Evolutionary conservation across 805 yeast genomes (phyloP).

Genomic region (Millerozyma miso): DNA sequence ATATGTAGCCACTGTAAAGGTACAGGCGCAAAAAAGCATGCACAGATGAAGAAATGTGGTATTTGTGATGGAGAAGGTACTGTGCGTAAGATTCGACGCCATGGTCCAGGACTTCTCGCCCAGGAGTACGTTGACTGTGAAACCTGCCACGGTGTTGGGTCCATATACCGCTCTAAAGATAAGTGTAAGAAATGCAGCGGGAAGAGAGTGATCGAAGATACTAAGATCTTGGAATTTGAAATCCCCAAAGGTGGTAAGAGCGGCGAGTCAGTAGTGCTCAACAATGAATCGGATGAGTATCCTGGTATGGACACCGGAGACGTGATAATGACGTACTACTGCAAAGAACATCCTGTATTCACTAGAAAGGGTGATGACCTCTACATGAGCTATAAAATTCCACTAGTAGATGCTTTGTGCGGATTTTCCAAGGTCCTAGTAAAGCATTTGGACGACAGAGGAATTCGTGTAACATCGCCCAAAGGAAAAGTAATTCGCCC

Average conservation of each 20-base stretch:
- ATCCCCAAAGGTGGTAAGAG: slow-evolving; percentile 67
- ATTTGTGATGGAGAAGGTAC: slow-evolving; percentile 72
- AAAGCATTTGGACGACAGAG: slow-evolving; percentile 77
- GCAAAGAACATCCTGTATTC: slow-evolving; percentile 47
- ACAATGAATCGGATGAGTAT: slow-evolving; percentile 73
- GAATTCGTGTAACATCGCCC: slow-evolving; percentile 59
- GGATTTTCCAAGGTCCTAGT: slow-evolving; percentile 69
- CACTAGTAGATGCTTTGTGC: slow-evolving; percentile 77
- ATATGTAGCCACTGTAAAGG: slow-evolving; percentile 76
- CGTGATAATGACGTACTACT: slow-evolving; percentile 58
- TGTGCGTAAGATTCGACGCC: slow-evolving; percentile 53
- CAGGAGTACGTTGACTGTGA: slow-evolving; percentile 59
- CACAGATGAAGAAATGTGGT: slow-evolving; percentile 53
- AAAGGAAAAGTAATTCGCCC: slow-evolving; percentile 81
- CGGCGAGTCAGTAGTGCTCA: slow-evolving; percentile 56
- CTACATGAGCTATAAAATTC: slow-evolving; percentile 52
- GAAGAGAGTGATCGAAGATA: slow-evolving; percentile 53
- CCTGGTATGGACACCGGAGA: slow-evolving; percentile 76
- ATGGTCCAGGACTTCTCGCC: slow-evolving; percentile 74
- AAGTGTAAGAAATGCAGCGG: slow-evolving; percentile 78
- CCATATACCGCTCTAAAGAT: slow-evolving; percentile 57
- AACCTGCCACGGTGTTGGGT: slow-evolving; percentile 70
- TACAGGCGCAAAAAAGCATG: slow-evolving; percentile 62
- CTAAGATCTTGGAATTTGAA: slow-evolving; percentile 70
- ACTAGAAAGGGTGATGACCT: slow-evolving; percentile 61